Evolutionary conservation across 2,329 filamentous ascomycete species (phyloP).

Genomic region (Ophiocordyceps australis): DNA sequence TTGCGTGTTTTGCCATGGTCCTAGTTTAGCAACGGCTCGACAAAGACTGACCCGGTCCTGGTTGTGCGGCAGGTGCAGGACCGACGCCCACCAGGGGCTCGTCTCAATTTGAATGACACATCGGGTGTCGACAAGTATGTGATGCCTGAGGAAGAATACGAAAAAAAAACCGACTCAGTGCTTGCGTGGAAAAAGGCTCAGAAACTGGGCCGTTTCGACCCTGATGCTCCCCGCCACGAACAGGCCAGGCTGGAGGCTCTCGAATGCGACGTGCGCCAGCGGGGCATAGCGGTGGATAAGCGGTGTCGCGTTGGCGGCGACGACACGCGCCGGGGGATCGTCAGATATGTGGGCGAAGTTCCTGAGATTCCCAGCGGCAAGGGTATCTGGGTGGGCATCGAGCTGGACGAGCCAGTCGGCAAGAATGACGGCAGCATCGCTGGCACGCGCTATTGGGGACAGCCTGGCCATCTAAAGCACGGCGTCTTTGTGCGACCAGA

Average conservation of each 20-base stretch:
- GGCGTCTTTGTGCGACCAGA: slow-evolving; percentile 69
- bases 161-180: slow-evolving; percentile 70
- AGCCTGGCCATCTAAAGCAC: slow-evolving; percentile 44
- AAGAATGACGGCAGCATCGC: slow-evolving; percentile 67
- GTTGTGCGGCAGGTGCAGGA: slow-evolving; percentile 65
- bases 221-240: slow-evolving; percentile 56
- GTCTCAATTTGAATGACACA: slow-evolving; percentile 66
- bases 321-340: slow-evolving; percentile 49
- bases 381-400: slow-evolving; percentile 55
- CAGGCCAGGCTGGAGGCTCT: slow-evolving; percentile 53
- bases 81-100: slow-evolving; percentile 55
- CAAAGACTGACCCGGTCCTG: too few relatives aligned
- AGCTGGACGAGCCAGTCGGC: slow-evolving; percentile 62
- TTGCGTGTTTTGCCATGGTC: too few relatives aligned
- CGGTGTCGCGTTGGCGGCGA: slow-evolving; percentile 48
- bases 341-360: slow-evolving; percentile 57
- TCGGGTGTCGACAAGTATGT: slow-evolving; percentile 76
- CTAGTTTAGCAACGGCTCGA: too few relatives aligned
- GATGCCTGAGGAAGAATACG: slow-evolving; percentile 75
- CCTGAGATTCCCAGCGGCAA: slow-evolving; percentile 50
- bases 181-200: slow-evolving; percentile 91
- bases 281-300: slow-evolving; percentile 45
- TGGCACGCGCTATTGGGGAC: slow-evolving; percentile 50
- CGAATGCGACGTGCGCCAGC: slow-evolving; percentile 49
- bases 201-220: slow-evolving; percentile 92